These are phyloP conservation scores for Asterophora parasitica DNA, from an alignment of 768 basidiomycete species.

Conservation along the genomic window DNA sequence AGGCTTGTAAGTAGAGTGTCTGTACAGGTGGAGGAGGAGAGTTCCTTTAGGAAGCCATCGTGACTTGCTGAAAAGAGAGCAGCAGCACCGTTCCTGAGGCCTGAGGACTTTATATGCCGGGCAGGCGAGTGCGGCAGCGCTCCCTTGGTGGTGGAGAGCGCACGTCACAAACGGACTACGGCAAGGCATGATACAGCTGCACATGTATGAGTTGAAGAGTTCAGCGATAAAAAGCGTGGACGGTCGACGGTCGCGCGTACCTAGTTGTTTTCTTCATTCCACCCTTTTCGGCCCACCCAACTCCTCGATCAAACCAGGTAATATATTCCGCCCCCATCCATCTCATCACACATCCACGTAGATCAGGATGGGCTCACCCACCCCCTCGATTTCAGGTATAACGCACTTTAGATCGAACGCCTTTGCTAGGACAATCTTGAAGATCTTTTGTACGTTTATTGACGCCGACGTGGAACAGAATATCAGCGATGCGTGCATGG, in stretches of 20 bases:
- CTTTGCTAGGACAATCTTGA: constrained; percentile 96
- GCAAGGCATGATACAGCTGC: constrained; percentile 4
- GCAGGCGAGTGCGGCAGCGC: constrained; percentile 2
- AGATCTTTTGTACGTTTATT: constrained; percentile 99
- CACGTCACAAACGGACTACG: constrained; percentile 1
- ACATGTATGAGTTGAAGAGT: neutral
- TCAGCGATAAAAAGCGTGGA: too few relatives aligned
- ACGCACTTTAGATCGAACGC: constrained; percentile 99
- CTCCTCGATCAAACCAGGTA: constrained; percentile 10
- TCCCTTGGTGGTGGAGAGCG: neutral
- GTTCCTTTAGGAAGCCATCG: neutral
- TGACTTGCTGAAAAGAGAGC: constrained; percentile 1
- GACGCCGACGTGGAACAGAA: constrained; percentile 99
- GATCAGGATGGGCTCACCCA: constrained; percentile 92
- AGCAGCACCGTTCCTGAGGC: neutral
- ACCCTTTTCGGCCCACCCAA: constrained; percentile 16
- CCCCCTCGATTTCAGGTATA: constrained; percentile 95
- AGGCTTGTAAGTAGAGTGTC: constrained; percentile 12
- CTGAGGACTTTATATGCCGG: neutral
- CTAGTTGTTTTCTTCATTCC: constrained; percentile 28
- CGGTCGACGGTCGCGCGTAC: constrained; percentile 17
- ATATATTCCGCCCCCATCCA: constrained; percentile 14
- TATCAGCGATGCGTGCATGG: constrained; percentile 99
- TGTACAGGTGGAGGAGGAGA: constrained; percentile 6
- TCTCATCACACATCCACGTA: constrained; percentile 75